Base-by-base conservation (phyloP, 108 stramenopile genomes). In the Fragilariopsis cylindrus region DNA sequence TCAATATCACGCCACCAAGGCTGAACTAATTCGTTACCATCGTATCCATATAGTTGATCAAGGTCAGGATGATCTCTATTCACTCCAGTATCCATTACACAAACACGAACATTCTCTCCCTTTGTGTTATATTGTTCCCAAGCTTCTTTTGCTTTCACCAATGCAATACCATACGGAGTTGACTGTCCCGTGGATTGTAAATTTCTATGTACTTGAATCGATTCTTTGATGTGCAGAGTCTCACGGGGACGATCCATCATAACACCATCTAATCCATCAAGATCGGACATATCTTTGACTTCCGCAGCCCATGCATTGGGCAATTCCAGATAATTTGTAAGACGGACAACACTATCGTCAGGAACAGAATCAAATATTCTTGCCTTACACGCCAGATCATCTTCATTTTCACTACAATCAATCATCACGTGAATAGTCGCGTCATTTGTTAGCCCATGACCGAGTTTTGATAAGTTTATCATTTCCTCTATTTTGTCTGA, bases 61-160 rank as follows among this genome's bases (percentile, higher is more conserved):
- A 87, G 57, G 73, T 85, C 87, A 40, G 76, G 75, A 46, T 72
- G 77, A 13, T 46, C 43, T 21, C 69, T 72, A 6, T 57, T 21
- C 21, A 84, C 80, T 16, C 87, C 87, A 7, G 83, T 85, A 60
- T 87, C 87, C 53, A 82, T 70, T 8, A 71, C 70, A 57, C 87
- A 87, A 13, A 87, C 71, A 46, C 80, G 82, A 12, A 75, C 75
- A 48, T 67, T 67, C 5, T 75, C 55, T 57, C 75, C 75, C 41
- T 57, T 67, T 3, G 40, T 44, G 6, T 56, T 44, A 19, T 30
- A 49, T 49, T 66, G 42, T 19, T 19, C 18, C 75, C 75, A 75
- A 16, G 46, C 75, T 47, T 75, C 67, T 7, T 5, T 30, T 15
- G 75, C 75, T 55, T 69, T 60, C 4, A 75, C 75, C 45, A 75